Base-by-base conservation (phyloP, 208 protist species). In the Crithidia bombi region DNA sequence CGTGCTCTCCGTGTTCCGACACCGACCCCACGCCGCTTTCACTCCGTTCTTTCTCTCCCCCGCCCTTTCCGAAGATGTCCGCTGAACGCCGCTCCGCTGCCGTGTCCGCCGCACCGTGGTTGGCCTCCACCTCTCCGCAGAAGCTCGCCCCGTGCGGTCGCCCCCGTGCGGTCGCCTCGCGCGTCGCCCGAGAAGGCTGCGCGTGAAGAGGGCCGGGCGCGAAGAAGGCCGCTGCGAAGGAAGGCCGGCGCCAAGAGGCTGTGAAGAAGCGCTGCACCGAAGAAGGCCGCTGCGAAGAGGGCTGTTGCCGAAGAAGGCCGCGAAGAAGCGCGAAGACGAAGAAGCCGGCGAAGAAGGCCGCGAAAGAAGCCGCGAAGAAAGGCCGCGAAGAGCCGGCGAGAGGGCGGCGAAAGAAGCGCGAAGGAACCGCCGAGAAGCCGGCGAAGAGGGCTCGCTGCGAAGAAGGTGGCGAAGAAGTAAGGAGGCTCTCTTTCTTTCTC, bases 171-270 rank as follows among this genome's bases (percentile, higher is more conserved):
- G 43, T 71, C 65, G 17, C 55, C 65, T 14, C 65, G 55, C 55
- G 12, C 62, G 52, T 76, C 70, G 47, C 70, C 65, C 10, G 73
- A 73, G 72, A 78, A 68, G 72, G 32, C 70, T 19, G 39, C 69
- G 15, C 23, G 74, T 62, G 50, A 79, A 69, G 64, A 5, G 12
- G 9, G 55, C 41, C 23, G n/a, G 69, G 46, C 50, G 57, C 47
- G 46, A 78, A 82, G 61, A 79, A 75, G 78, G 66, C 72, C 15
- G 71, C 62, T 0, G 72, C 62, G 63, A 86, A 86, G 77, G 58
- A 56, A 33, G 33, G 56, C 11, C 63, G 43, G 0, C 14, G 36
- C 12, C 72, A 81, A 62, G 70, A 68, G 75, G 72, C 62, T 35
- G 59, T 43, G 1, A 51, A 59, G 43, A 82, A 78, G 77, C 32